Conservation (phyloP, 257 asterid species). For the Petunia secreta region DNA sequence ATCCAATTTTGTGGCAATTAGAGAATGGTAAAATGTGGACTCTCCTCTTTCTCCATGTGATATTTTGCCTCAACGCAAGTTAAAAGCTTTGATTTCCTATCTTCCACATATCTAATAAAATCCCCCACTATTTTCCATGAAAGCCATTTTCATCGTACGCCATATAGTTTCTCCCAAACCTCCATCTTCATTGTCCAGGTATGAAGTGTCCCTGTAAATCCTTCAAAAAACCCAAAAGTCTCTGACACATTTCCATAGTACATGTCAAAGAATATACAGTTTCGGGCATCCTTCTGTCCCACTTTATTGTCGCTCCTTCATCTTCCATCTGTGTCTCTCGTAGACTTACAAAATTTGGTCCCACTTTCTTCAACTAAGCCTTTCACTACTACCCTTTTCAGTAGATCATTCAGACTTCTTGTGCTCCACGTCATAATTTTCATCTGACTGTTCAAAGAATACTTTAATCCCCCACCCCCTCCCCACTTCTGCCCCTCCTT, state of each 20-base stretch:
- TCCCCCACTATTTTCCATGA: background rate
- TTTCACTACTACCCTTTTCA: background rate
- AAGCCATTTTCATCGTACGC: background rate
- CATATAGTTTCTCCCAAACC: background rate
- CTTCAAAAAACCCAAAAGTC: background rate
- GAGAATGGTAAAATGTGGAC: background rate
- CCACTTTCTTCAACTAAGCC: background rate
- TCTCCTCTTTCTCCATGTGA: background rate
- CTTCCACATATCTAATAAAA: conserved; percentile 15
- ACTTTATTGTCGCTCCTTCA: background rate
- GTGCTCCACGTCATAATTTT: background rate
- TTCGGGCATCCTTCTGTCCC: background rate
- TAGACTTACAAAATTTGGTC: background rate
- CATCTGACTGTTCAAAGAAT: background rate
- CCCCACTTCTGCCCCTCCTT: background rate
- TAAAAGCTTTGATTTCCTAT: background rate
- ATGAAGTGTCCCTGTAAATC: conserved; percentile 4
- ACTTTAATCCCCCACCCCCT: background rate
- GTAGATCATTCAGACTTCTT: background rate
- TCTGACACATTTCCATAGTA: background rate
- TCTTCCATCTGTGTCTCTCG: background rate
- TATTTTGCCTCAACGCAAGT: conserved; percentile 1
- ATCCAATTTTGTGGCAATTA: background rate
- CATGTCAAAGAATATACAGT: background rate
- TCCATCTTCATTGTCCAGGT: background rate